Base-by-base conservation (phyloP, 2,329 filamentous ascomycete species). In the Alternaria viburni region DNA sequence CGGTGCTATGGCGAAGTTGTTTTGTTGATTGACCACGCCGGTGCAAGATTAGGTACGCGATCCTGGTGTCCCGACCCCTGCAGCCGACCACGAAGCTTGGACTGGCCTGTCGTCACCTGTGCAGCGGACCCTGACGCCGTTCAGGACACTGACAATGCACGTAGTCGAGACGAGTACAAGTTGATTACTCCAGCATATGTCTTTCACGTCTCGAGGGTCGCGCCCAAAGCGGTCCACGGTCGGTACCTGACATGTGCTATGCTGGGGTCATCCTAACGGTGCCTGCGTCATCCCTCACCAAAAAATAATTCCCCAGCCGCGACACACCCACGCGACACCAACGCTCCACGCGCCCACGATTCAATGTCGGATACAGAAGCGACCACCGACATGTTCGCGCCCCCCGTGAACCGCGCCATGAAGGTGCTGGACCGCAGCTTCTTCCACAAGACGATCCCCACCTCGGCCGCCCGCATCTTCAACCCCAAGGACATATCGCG, bases 401-500 rank as follows among this genome's bases (percentile, higher is more conserved):
- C 93, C 50, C 93, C 94, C 23, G 85, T 93, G 63, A 90, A 95
- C 72, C 91, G 92, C 79, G 89, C 90, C 63, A 92, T 93, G 83
- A 89, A 89, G 76, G 87, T 88, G 54, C 88, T 99, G 67, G 94
- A 99, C 82, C 90, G 92, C 69, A 86, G 90, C 15, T 90, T 96
- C 67, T 98, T 98, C 83, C 85, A 87, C 56, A 93, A 90, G 78
- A 91, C 86, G 1, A 83, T 97, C 59, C 89, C 90, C 23, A 84
- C 95, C 23, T 88, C 93, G 9, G 94, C 93, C 3, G 95, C 93
- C 7, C 88, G 91, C 41, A 84, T 98, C 47, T 87, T 88, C 68
- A 91, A 96, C 76, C 87, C 87, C 64, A 91, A 88, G 70, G 88
- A 93, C 72, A 93, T 98, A 59, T 86, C 90, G 23, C 86, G 85